Percentiles rank a stretch among this genome's conserved stretches.
Evolutionary conservation across 306 rosid genomes (phyloP).

Genomic region (Hippophae rhamnoides): DNA sequence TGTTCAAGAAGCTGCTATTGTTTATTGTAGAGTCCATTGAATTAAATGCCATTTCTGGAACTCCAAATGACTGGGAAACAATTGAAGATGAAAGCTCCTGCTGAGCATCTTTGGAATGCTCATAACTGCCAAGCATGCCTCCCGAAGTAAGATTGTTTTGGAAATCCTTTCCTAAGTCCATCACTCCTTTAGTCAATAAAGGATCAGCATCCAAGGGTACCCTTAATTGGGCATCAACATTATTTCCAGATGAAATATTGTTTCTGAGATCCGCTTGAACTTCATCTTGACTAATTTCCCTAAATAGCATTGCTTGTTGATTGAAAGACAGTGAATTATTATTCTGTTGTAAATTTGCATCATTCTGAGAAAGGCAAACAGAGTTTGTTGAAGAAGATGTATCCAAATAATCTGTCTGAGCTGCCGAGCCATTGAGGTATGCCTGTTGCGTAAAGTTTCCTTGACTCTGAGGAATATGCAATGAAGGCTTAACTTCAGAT

Average conservation of each 20-base stretch:
- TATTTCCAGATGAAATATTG: slow-evolving; percentile 44
- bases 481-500: slow-evolving; percentile 63
- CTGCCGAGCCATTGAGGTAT: slow-evolving; percentile 36
- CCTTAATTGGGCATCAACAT: slow-evolving; percentile 49
- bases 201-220: slow-evolving; percentile 57
- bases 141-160: slow-evolving; percentile 52
- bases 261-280: slow-evolving; percentile 55
- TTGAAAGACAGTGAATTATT: slow-evolving; percentile 51
- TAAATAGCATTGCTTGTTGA: slow-evolving; percentile 56
- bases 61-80: slow-evolving; percentile 84
- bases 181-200: slow-evolving; percentile 46
- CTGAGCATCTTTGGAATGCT: slow-evolving; percentile 59
- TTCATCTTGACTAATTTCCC: slow-evolving; percentile 61
- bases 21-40: slow-evolving; percentile 80
- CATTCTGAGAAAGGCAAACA: slow-evolving; percentile 72
- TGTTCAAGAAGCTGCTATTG: slow-evolving; percentile 55
- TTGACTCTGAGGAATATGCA: slow-evolving; percentile 61
- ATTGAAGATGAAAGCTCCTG: slow-evolving; percentile 84
- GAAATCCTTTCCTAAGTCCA: slow-evolving; percentile 46
- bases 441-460: slow-evolving; percentile 47
- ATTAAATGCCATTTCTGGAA: slow-evolving; percentile 78
- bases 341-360: slow-evolving; percentile 57
- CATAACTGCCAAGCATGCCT: slow-evolving; percentile 47
- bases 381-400: slow-evolving; percentile 82
- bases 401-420: slow-evolving; percentile 79